A percentile compares a stretch with the other conserved stretches of the same genome.
These are phyloP conservation scores for Strigomonas culicis DNA, from an alignment of 208 protist genomes.

Conservation along the genomic window DNA sequence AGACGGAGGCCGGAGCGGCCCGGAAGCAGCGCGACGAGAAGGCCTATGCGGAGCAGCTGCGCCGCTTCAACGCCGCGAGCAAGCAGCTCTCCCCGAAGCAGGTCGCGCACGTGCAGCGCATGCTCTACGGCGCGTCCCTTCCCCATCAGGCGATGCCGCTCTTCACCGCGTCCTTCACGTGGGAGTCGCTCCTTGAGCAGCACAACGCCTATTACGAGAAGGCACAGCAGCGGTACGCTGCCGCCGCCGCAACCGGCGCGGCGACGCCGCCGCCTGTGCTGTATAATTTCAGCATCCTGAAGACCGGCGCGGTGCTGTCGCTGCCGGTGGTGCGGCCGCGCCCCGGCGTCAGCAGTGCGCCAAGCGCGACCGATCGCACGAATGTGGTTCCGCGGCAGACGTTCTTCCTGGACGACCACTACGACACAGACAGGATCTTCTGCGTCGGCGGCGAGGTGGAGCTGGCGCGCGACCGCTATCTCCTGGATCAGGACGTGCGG, in stretches of 20 bases:
- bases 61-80: neutral
- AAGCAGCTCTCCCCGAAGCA: neutral
- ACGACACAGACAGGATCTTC: constrained; percentile 21
- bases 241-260: neutral
- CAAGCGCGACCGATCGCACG: no score
- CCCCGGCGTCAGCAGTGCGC: neutral
- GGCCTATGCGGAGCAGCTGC: neutral
- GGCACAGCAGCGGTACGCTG: neutral
- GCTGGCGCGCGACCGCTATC: constrained; percentile 24
- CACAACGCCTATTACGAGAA: neutral
- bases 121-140: constrained; percentile 25
- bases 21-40: no score
- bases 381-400: neutral
- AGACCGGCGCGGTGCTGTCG: no score
- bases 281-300: no score
- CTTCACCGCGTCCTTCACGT: constrained; percentile 14
- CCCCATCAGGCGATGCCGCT: constrained; percentile 5
- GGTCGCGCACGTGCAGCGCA: neutral
- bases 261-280: no score
- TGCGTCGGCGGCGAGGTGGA: constrained; percentile 37
- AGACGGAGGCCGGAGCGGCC: no score
- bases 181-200: constrained; percentile 9
- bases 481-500: constrained; percentile 17
- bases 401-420: constrained; percentile 25
- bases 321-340: no score